Base-by-base conservation (phyloP, 768 basidiomycete species). In the Boletus subparvulus region DNA sequence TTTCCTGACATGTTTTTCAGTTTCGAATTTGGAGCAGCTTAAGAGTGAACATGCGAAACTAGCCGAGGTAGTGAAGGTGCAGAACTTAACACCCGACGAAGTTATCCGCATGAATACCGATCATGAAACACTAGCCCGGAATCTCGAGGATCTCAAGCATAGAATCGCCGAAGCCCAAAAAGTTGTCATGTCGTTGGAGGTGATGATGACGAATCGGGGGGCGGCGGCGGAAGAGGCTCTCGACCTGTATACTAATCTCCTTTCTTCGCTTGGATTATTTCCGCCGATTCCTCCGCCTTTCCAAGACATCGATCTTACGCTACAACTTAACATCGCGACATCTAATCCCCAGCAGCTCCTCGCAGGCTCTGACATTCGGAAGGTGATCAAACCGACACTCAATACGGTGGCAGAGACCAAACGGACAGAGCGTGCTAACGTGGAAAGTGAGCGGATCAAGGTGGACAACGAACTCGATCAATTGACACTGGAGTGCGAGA, bases 31-130 rank as follows among this genome's bases (percentile, higher is more conserved):
- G 37, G 83, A 86, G 41, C 78, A 82, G 45, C 78, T 91, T 35
- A 82, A 82, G 59, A 69, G 72, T 28, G 90, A 94, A 63, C 82
- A 88, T 60, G 77, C 77, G 26, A 81, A 79, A 52, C 77, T 94
- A 26, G 74, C 76, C 10, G 78, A 80, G 1, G 80, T 87, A 3
- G 91, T 98, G 30, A 87, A 86, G 65, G 83, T 77, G 33, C 97
- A 99, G 71, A 95, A 97, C 66, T 80, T 99, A 43, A 84, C 90
- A 2, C 89, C 90, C 0, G 92, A 95, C 70, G 95, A 99, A 72
- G 93, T 97, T 41, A 74, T 83, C 52, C 86, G 86, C 37, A 95
- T 99, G 92, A 94, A 88, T 64, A 85, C 85, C 6, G 94, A 98
- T 61, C 88, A 93, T 55, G 91, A 94, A 63, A 83, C 79, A 28